A percentile compares a stretch with the other conserved stretches of the same genome.
phyloP scores from a whole-genome alignment of 108 stramenopile genomes.

The Stephanodiscus triporus region DNA sequence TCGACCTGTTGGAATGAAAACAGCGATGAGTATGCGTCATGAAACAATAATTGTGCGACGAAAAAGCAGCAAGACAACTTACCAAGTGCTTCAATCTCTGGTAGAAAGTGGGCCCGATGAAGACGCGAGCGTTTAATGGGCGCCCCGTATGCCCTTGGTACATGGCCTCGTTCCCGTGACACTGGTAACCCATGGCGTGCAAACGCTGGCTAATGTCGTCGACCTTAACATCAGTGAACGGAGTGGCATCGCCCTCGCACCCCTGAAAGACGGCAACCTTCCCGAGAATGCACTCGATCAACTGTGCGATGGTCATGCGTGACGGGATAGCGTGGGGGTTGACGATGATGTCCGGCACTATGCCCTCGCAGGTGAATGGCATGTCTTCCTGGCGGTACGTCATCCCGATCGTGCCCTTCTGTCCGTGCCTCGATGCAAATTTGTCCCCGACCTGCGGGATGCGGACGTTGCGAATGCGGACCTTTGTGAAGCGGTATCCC shows the following conservation, averaged over 20 bases:
- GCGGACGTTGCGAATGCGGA: slow-evolving; percentile 96
- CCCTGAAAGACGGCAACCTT: slow-evolving; percentile 98
- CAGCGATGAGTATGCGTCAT: background rate
- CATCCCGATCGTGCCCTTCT: slow-evolving; percentile 99
- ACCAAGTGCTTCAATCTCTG: slow-evolving; percentile 99
- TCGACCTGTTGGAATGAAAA: slow-evolving; percentile 60
- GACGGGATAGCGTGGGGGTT: slow-evolving; percentile 99
- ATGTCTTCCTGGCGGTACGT: slow-evolving; percentile 99
- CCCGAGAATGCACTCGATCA: slow-evolving; percentile 97
- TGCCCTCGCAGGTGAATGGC: slow-evolving; percentile 98
- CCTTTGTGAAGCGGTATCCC: slow-evolving; percentile 94
- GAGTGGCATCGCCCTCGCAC: slow-evolving; percentile 97
- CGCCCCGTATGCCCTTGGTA: slow-evolving; percentile 98
- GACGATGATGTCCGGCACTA: slow-evolving; percentile 99
- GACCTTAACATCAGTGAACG: slow-evolving; percentile 97
- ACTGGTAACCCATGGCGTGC: slow-evolving; percentile 96
- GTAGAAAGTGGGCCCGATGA: slow-evolving; percentile 99
- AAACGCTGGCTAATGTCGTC: slow-evolving; percentile 91
- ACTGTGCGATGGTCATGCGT: slow-evolving; percentile 99
- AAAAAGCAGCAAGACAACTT: background rate
- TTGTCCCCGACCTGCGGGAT: slow-evolving; percentile 96
- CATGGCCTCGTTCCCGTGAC: slow-evolving; percentile 97
- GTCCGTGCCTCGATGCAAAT: slow-evolving; percentile 98
- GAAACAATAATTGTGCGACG: background rate
- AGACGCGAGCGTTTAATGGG: slow-evolving; percentile 94